Evolutionary conservation across 2,329 filamentous ascomycete species (phyloP), one percentile per base, ranked within the genome.

Genomic region (Trichoderma sp.): DNA sequence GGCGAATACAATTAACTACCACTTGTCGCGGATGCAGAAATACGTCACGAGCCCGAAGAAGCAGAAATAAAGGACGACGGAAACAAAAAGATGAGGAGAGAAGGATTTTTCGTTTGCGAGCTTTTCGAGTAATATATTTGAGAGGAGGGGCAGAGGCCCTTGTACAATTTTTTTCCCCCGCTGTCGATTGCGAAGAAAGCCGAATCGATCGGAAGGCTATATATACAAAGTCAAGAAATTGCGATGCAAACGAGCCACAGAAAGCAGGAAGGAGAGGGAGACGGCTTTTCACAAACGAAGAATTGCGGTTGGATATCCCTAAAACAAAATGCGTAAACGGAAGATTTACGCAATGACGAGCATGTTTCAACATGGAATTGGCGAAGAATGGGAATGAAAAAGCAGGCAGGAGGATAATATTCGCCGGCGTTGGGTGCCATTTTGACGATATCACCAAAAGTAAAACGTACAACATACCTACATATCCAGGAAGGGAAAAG

Each of bases 1-100:
- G 37, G 87, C 88, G 78, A 93, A 90, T 83, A 95, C 89, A 79
- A 94, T 98, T 87, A 98, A 98, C 83, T 94, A 94, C 85, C 94
- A 97, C 79, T 84, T 98, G 55, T 87, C 88, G 73, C 88, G 96
- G 84, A 96, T 84, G 87, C 90, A 82, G 86, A 91, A 76, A 86
- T 89, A 73, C 83, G 89, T 87, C 88, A 94, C 80, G n/a, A 81
- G 75, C 63, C 77, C 75, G 60, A 71, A 72, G 72, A 82, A 79
- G 76, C 75, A 77, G 67, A 79, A 78, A 69, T 81, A 73, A 74
- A 53, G 8, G 33, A 35, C 33, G 33, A 35, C 33, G 10, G 11
- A 35, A 35, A 13, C 33, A 10, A 13, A 13, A 13, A 3, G 33
- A 35, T 35, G 33, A 3, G 19, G 1, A 37, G 7, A 7, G 43